Evolutionary conservation across 805 yeast species (phyloP).

Genomic region (Monosporozyma solicola): DNA sequence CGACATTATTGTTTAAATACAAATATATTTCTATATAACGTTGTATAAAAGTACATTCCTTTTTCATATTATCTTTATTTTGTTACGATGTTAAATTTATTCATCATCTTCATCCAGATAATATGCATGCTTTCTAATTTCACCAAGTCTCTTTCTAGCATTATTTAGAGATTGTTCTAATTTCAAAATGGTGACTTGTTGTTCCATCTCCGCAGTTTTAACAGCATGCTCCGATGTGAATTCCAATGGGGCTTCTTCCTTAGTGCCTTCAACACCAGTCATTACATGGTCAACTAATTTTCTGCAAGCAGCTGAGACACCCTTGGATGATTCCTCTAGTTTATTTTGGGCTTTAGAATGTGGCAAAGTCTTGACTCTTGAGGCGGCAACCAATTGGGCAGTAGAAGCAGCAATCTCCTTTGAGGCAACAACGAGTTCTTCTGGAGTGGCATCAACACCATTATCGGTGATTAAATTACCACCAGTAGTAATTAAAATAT

Average conservation of each 20-base stretch:
- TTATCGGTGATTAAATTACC: constrained; percentile 68
- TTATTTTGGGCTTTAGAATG: constrained; percentile 68
- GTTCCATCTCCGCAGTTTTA: constrained; percentile 83
- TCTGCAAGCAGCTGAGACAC: constrained; percentile 71
- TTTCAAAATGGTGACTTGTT: constrained; percentile 81
- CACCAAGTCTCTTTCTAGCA: constrained; percentile 77
- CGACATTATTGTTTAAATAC: background rate
- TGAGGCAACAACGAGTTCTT: constrained; percentile 81
- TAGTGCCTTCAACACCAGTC: constrained; percentile 35
- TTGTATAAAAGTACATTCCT: background rate
- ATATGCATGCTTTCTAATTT: constrained; percentile 73
- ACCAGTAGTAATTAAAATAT: constrained; percentile 72
- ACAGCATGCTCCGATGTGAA: constrained; percentile 71
- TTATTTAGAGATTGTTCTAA: constrained; percentile 61
- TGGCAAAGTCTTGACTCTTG: constrained; percentile 73
- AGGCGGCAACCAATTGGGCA: constrained; percentile 85
- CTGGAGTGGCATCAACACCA: constrained; percentile 38
- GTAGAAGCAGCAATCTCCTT: constrained; percentile 90
- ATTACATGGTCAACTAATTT: constrained; percentile 63
- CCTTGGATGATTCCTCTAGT: constrained; percentile 58
- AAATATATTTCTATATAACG: background rate
- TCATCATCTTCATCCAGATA: constrained; percentile 28
- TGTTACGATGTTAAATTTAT: background rate
- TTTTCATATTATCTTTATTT: background rate
- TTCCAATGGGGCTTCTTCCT: constrained; percentile 39